Percentiles rank a stretch among this genome's conserved stretches.
These are phyloP conservation scores for Phoma sp. DNA, from an alignment of 2,329 filamentous ascomycete genomes.

Conservation along the genomic window DNA sequence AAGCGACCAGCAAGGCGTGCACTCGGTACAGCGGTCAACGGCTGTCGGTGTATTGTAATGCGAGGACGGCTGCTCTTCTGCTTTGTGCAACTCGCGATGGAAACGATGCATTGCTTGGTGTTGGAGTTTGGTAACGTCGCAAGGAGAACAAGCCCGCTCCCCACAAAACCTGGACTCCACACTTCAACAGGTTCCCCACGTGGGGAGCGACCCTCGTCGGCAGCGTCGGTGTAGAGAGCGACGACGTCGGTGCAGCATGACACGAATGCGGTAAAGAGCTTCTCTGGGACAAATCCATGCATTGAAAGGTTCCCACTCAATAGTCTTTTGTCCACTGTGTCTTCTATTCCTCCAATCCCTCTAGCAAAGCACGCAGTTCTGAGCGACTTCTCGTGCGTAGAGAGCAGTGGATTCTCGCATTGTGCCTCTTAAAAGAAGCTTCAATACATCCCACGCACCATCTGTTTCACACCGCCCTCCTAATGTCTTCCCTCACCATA, in stretches of 20 bases:
- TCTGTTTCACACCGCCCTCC: not conserved
- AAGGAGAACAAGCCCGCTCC: conserved; percentile 16
- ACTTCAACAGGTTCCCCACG: conserved; percentile 25
- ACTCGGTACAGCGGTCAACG: conserved; percentile 21
- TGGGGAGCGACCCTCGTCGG: conserved; percentile 19
- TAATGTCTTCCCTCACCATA: conserved; percentile 50
- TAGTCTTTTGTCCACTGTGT: conserved; percentile 14
- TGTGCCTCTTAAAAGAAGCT: too few species aligned
- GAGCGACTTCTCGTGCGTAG: not conserved
- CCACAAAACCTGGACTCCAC: conserved; percentile 24
- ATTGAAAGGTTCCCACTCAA: conserved; percentile 18
- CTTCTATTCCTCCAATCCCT: conserved; percentile 1
- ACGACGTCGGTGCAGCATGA: conserved; percentile 31
- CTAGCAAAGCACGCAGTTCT: not conserved
- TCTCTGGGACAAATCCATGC: conserved; percentile 9
- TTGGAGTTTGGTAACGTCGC: conserved; percentile 8
- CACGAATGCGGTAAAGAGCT: conserved; percentile 25
- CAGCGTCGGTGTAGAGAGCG: conserved; percentile 23
- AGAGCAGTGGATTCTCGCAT: not conserved
- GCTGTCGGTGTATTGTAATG: conserved; percentile 28
- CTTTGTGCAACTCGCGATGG: conserved; percentile 8
- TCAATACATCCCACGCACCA: not conserved
- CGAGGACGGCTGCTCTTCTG: conserved; percentile 21
- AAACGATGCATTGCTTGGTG: conserved; percentile 9
- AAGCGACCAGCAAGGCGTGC: conserved; percentile 13